Percentiles rank a stretch among this genome's conserved stretches.
phyloP scores from a whole-genome alignment of 306 rosid species.

The Coriaria nepalensis region DNA sequence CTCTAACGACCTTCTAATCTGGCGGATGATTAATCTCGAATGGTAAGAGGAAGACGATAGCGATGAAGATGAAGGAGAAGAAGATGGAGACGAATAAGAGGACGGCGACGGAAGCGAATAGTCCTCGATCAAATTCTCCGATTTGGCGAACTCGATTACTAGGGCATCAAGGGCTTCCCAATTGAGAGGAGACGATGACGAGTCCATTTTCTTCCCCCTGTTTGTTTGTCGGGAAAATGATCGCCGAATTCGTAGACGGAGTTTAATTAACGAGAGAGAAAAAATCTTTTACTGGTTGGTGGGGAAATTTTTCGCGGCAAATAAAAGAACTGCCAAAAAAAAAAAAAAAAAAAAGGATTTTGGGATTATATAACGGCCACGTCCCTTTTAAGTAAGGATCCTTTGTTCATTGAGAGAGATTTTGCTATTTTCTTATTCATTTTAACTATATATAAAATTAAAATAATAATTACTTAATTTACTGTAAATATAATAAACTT shows the following conservation, averaged over 20 bases:
- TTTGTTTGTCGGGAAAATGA: slow-evolving; percentile 15
- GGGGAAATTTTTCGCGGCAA: background rate
- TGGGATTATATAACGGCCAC: slow-evolving; percentile 13
- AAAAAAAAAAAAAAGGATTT: slow-evolving; percentile 19
- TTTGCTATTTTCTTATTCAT: too few relatives aligned
- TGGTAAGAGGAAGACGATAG: slow-evolving; percentile 73
- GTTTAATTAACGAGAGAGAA: background rate
- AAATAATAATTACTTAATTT: too few relatives aligned
- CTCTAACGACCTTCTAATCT: slow-evolving; percentile 64
- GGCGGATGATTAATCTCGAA: slow-evolving; percentile 65
- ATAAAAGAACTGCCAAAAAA: slow-evolving; percentile 40
- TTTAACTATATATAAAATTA: too few relatives aligned
- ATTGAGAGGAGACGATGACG: slow-evolving; percentile 58
- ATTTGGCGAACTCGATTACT: slow-evolving; percentile 76
- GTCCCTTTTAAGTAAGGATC: slow-evolving; percentile 6
- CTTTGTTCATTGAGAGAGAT: too few relatives aligned
- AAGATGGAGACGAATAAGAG: slow-evolving; percentile 21
- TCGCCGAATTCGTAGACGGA: too few relatives aligned
- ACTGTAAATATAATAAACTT: too few relatives aligned
- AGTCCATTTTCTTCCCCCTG: slow-evolving; percentile 33
- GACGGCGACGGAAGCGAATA: slow-evolving; percentile 19
- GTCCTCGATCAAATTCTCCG: slow-evolving; percentile 75
- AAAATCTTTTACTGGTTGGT: slow-evolving; percentile 3
- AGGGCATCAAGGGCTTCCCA: slow-evolving; percentile 91
- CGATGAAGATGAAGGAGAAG: slow-evolving; percentile 35